Evolutionary conservation across 1,284 basidiomycete species (phyloP).

Genomic region (Veloboletus limbatus): DNA sequence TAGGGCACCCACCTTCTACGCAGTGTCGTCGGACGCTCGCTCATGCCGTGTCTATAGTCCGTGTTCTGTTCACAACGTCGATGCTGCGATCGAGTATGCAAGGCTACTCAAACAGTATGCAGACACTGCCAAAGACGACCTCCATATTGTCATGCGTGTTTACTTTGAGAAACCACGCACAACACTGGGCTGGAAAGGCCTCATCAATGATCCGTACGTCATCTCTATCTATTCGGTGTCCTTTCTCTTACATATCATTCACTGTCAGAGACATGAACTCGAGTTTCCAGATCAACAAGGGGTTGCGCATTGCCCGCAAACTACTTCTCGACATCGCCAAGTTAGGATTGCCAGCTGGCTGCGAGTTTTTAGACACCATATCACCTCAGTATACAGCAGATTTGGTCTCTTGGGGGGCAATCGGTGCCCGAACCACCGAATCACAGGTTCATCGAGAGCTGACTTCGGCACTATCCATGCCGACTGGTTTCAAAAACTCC

Average conservation of each 20-base stretch:
- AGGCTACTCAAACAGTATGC: conserved; percentile 79
- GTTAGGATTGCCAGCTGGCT: conserved; percentile 82
- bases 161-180: conserved; percentile 97
- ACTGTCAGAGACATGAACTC: conserved; percentile 62
- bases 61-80: conserved; percentile 89
- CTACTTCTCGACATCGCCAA: conserved; percentile 86
- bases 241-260: neutral
- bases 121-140: conserved; percentile 76
- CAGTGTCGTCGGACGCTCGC: conserved; percentile 1
- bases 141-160: conserved; percentile 95
- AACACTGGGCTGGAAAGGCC: conserved; percentile 97
- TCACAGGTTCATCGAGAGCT: conserved; percentile 94
- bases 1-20: conserved; percentile 13
- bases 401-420: conserved; percentile 95
- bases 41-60: conserved; percentile 51
- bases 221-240: neutral
- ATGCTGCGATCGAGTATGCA: conserved; percentile 84
- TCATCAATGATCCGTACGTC: conserved; percentile 84
- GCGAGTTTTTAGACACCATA: conserved; percentile 88
- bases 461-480: conserved; percentile 84
- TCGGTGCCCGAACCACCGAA: conserved; percentile 94
- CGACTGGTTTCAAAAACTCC: conserved; percentile 81
- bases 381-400: conserved; percentile 96
- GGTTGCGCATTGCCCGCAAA: conserved; percentile 86
- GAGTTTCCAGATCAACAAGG: conserved; percentile 94